Evolutionary conservation across 768 basidiomycete species (phyloP).

Genomic region (Tulasnella sp.): DNA sequence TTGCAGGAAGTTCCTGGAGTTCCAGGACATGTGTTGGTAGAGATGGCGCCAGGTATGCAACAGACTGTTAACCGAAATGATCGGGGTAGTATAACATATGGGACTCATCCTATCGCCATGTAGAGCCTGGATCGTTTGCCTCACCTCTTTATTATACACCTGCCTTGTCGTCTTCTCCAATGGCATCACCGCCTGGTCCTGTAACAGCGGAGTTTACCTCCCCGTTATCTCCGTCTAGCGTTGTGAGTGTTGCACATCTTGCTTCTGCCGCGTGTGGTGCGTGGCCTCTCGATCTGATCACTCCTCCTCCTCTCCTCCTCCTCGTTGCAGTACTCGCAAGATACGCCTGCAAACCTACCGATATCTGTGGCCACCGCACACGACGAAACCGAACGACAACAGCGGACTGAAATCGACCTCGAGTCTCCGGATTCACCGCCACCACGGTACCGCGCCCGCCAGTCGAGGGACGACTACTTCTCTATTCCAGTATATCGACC

Average conservation of each 20-base stretch:
- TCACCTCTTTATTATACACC: slow-evolving; percentile 1
- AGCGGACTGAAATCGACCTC: background rate
- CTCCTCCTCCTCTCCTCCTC: background rate
- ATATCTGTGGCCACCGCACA: background rate
- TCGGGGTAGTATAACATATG: slow-evolving; percentile 8
- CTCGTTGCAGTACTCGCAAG: background rate
- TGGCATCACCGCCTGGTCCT: background rate
- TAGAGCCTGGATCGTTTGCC: slow-evolving; percentile 12
- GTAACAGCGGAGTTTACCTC: background rate
- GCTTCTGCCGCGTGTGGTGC: slow-evolving; percentile 9
- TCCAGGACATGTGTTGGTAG: slow-evolving; percentile 21
- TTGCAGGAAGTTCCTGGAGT: slow-evolving; percentile 16
- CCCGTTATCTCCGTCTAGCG: slow-evolving; percentile 12
- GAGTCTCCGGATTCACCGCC: slow-evolving; percentile 17
- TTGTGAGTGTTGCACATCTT: background rate
- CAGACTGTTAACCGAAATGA: background rate
- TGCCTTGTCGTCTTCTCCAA: background rate
- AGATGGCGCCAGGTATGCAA: slow-evolving; percentile 15
- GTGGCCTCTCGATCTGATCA: slow-evolving; percentile 3
- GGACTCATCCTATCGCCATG: slow-evolving; percentile 5
- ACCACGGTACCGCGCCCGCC: slow-evolving; percentile 13
- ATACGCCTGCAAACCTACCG: background rate
- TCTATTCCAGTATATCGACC: background rate
- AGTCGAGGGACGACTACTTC: background rate
- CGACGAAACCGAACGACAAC: background rate